Evolutionary conservation across 768 basidiomycete genomes (phyloP).

Genomic region (Boletus fagicola): DNA sequence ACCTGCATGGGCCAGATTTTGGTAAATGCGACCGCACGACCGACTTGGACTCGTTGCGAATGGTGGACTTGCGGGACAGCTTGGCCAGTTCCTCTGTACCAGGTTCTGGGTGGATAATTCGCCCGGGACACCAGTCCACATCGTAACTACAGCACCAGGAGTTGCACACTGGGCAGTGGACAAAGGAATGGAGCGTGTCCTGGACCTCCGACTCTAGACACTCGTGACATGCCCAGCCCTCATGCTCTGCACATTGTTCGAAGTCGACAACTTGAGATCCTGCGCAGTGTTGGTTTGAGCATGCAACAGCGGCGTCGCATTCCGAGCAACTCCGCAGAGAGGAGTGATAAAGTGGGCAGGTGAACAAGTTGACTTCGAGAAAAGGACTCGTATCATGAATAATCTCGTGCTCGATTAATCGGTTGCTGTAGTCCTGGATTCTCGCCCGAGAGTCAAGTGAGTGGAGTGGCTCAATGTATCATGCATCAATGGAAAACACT

Average conservation of each 20-base stretch:
- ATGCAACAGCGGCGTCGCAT: neutral
- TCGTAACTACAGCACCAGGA: neutral
- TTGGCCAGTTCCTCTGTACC: neutral
- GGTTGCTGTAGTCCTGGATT: neutral
- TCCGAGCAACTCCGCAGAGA: neutral
- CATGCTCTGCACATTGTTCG: neutral
- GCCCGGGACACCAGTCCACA: neutral
- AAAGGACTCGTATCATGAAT: neutral
- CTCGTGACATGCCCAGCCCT: neutral
- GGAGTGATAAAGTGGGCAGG: slow-evolving; percentile 3
- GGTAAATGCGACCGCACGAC: neutral
- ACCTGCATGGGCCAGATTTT: neutral
- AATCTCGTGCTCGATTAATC: neutral
- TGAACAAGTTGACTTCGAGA: neutral
- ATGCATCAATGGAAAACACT: neutral
- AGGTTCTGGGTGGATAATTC: neutral
- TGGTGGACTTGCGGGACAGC: fast-evolving
- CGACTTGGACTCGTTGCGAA: neutral
- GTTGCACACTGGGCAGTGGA: neutral
- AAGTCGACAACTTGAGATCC: neutral
- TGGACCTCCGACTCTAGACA: neutral
- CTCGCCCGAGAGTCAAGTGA: neutral
- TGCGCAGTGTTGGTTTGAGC: neutral
- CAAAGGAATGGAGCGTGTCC: neutral
- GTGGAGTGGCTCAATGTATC: neutral